Evolutionary conservation across 345 rosid genomes (phyloP).

Genomic region (Moricandia arvensis): DNA sequence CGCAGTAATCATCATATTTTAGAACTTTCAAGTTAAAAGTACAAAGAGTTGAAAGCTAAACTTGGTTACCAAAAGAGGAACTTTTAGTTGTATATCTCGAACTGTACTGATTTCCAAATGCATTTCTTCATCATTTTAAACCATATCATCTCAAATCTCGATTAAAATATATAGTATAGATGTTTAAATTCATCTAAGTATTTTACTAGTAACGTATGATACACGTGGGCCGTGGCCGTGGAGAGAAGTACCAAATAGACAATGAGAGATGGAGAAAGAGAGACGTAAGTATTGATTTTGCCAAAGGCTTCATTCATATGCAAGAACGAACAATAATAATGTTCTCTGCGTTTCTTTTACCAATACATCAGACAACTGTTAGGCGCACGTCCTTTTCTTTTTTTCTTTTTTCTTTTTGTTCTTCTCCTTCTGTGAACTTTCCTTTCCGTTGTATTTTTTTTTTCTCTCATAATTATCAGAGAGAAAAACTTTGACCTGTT

Average conservation of each 20-base stretch:
- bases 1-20: too few species aligned
- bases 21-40: too few species aligned
- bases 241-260: slow-evolving; percentile 11
- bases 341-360: slow-evolving; percentile 24
- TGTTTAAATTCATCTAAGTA: not conserved
- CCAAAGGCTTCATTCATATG: slow-evolving; percentile 28
- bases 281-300: slow-evolving; percentile 30
- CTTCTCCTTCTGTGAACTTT: not conserved
- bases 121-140: too few species aligned
- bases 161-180: not conserved
- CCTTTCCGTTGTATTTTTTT: not conserved
- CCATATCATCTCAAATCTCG: too few species aligned
- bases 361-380: slow-evolving; percentile 32
- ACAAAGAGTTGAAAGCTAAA: too few species aligned
- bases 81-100: too few species aligned
- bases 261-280: slow-evolving; percentile 35
- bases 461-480: not conserved
- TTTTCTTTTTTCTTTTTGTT: not conserved
- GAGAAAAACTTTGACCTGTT: not conserved
- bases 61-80: too few species aligned
- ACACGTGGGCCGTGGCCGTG: not conserved
- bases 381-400: slow-evolving; percentile 55
- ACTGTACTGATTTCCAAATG: too few species aligned
- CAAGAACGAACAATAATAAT: slow-evolving; percentile 27
- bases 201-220: not conserved